phyloP scores from a whole-genome alignment of 2,329 filamentous ascomycete genomes.

The Tolypocladium endophyticum region DNA sequence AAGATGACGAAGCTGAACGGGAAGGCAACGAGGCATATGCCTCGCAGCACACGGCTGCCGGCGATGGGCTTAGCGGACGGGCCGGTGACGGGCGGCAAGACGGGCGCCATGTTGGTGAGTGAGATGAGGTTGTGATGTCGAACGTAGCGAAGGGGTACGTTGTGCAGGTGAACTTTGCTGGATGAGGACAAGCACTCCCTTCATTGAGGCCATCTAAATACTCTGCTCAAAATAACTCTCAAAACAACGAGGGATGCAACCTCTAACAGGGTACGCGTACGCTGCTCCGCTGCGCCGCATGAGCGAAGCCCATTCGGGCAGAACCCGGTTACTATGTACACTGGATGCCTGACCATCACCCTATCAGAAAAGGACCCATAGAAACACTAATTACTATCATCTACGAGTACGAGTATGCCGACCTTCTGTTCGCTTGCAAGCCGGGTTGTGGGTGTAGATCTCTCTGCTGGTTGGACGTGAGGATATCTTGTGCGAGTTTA shows the following conservation, averaged over 20 bases:
- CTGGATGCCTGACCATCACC: not conserved
- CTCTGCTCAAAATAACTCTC: not conserved
- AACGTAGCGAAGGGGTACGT: not conserved
- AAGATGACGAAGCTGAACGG: not conserved
- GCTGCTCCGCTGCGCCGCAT: not conserved
- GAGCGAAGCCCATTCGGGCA: not conserved
- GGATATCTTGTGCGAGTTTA: no score
- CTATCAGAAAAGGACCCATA: not conserved
- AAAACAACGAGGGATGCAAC: not conserved
- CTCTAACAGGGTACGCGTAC: not conserved
- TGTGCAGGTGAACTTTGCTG: not conserved
- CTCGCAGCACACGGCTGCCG: not conserved
- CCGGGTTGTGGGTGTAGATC: not conserved
- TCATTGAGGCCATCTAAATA: not conserved
- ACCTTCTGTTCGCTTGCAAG: no score
- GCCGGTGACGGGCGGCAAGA: not conserved
- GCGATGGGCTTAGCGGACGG: not conserved
- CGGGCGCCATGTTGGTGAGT: not conserved
- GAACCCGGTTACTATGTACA: not conserved
- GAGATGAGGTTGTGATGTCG: not conserved
- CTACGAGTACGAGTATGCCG: no score
- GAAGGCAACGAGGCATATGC: not conserved
- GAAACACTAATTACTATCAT: no score
- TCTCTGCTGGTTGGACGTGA: not conserved
- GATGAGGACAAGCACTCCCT: not conserved